Evolutionary conservation across 129 eudicot species (phyloP), one percentile per base, ranked within the genome.

Genomic region (Artemisia tridentata): DNA sequence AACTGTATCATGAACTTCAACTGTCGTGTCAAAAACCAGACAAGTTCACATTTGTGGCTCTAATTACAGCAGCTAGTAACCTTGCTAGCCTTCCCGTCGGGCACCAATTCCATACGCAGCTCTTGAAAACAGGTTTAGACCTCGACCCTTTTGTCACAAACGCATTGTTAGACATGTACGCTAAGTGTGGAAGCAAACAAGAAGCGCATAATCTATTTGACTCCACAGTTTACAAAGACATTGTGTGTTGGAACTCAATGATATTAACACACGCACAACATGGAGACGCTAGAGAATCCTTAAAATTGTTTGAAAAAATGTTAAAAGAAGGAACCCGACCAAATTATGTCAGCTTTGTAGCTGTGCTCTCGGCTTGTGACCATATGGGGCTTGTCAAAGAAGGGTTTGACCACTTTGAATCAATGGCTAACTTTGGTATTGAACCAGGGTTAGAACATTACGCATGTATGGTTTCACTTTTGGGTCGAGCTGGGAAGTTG

Each of bases 391-490:
- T 88, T n/a, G 82, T 88, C 7, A 80, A 84, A 68, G 81, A 74
- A 16, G 96, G 90, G 50, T 81, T 79, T n/a, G 27, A 27, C 57
- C 69, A 77, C 69, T 88, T 86, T 45, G 19, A 78, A 41, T 67
- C 79, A 38, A 88, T 88, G 96, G 21, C 58, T 60, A 75, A 14
- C 7, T 81, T 62, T 12, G 89, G 96, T 38, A 72, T 88, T 9
- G 80, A 86, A 75, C 96, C 91, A 27, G 89, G 87, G 60, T 50
- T 76, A 8, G 96, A 88, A 43, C 96, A 88, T 75, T 88, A 84
- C 66, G 83, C 87, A 29, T 88, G 91, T 65, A 79, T 88, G 81
- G 91, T 86, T 51, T 76, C 96, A 21, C 85, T 88, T 6, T 71
- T 88, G 66, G 86, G 87, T 13, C 77, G 88, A 72, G 89, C 91